Evolutionary conservation across 106 monocot species (phyloP).

Genomic region (Agapanthus africanus): DNA sequence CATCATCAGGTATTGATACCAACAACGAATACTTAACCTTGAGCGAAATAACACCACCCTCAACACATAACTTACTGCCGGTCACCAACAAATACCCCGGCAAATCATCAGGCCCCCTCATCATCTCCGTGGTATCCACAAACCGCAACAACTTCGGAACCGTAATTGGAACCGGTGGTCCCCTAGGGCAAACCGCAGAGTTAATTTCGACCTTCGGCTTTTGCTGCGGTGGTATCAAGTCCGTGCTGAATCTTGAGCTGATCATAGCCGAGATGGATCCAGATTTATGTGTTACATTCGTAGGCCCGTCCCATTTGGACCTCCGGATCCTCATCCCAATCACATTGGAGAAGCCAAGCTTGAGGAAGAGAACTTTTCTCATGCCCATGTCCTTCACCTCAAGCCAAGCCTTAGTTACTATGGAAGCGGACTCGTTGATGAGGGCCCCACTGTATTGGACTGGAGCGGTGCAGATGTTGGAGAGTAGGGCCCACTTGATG

Average conservation of each 20-base stretch:
- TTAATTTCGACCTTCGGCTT: slow-evolving; percentile 51
- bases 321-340: slow-evolving; percentile 53
- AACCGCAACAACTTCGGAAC: slow-evolving; percentile 33
- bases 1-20: slow-evolving; percentile 24
- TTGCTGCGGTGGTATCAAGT: slow-evolving; percentile 4
- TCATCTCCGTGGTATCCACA: slow-evolving; percentile 48
- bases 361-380: slow-evolving; percentile 66
- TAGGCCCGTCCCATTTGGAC: slow-evolving; percentile 61
- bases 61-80: slow-evolving; percentile 58
- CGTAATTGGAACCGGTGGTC: slow-evolving; percentile 48
- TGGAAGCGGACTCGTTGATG: slow-evolving; percentile 42
- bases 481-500: slow-evolving; percentile 50
- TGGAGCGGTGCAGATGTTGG: slow-evolving; percentile 58
- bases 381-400: slow-evolving; percentile 44
- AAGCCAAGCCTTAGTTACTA: slow-evolving; percentile 77
- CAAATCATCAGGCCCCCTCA: slow-evolving; percentile 53
- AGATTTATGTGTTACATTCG: slow-evolving; percentile 17
- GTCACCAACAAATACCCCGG: slow-evolving; percentile 86
- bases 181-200: slow-evolving; percentile 54
- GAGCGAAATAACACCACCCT: slow-evolving; percentile 49
- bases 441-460: slow-evolving; percentile 38
- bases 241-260: slow-evolving; percentile 27
- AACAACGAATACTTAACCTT: slow-evolving; percentile 68
- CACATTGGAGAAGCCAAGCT: slow-evolving; percentile 67
- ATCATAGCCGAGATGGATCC: slow-evolving; percentile 38